Evolutionary conservation across 495 filamentous ascomycete genomes (phyloP), one percentile per base, ranked within the genome.

Genomic region (Penicillium alfredii): DNA sequence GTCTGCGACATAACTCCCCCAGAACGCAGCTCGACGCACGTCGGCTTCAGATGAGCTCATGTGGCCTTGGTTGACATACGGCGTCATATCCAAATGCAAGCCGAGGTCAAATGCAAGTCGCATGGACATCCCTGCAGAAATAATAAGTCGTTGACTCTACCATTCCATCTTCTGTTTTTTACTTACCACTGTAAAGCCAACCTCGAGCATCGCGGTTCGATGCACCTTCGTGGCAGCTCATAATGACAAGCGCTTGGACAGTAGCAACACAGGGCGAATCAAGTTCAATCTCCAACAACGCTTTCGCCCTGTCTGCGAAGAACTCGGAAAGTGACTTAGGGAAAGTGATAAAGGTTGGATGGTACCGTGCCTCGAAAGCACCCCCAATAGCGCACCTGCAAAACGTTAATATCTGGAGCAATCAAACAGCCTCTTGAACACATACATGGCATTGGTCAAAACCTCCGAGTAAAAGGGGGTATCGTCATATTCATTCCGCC

Each of bases 1-100:
- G 25, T 74, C 69, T 19, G 66, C 64, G 14, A 63, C 52, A 44
- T 69, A 74, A n/a, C 61, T 69, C 8, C 66, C 71, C 71, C 71
- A 73, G 30, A 74, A 74, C 5, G 62, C 50, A 8, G 64, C 51
- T 10, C 61, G 51, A 9, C 71, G 61, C 12, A 72, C 57, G 35
- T 69, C 56, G 6, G 68, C 68, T 39, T 73, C 69, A 6, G 56
- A 45, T 1, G 51, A 39, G 30, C 57, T 68, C 28, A 73, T 66
- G 15, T 63, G 55, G 6, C 68, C 66, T 31, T 53, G 58, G 26
- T 60, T 51, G 13, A 72, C 64, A 33, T 72, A 73, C 0, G 61
- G 46, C 3, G 60, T 64, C 57, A 65, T 69, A 33, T 74, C 68
- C 17, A 71, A 21, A 43, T 74, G 69, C 14, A 74, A 31, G 1